Evolutionary conservation across 805 yeast genomes (phyloP), one percentile per base, ranked within the genome.

Genomic region (Jamesozyma hellenica): DNA sequence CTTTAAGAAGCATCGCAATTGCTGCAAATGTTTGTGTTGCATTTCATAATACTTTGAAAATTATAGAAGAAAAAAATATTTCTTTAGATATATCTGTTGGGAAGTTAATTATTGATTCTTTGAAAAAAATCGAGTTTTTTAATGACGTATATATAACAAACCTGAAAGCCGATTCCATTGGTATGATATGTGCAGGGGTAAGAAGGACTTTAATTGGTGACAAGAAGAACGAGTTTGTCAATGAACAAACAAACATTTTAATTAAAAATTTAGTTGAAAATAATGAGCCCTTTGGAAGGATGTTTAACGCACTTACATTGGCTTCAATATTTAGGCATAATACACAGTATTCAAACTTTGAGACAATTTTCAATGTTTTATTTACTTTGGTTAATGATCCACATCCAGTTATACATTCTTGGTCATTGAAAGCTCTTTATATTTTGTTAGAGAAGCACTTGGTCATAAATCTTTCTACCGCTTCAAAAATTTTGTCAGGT

Each of bases 381-480:
- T 58, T 70, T 29, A 77, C 82, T 13, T 65, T 90, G 23, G 57
- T 79, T 4, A 63, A 63, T 16, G 97, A 90, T 58, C 88, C 95
- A 0, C 90, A 88, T 54, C 95, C 96, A 0, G 64, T 75, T 1
- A 87, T 92, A 14, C 88, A 84, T 54, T 70, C 74, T 40, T 80
- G 87, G 70, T 69, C 90, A 1, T 56, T 87, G 48, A 72, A 71
- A 35, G 72, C 92, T 0, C 55, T 82, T 32, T 59, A 72, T 2
- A 61, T 71, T 1, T 56, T 82, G 11, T 64, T 87, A 25, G 76
- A 74, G 29, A 74, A 71, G 27, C 77, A 79, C 36, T 63, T 70
- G 8, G 50, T 73, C 9, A 68, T 74, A 18, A 73, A 70, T 40
- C 50, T 64, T 2, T 45, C 54, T 5, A 61, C 69, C 12, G 67